Evolutionary conservation across 352 stramenopile genomes (phyloP).

Genomic region (Pythium vanterpoolii): DNA sequence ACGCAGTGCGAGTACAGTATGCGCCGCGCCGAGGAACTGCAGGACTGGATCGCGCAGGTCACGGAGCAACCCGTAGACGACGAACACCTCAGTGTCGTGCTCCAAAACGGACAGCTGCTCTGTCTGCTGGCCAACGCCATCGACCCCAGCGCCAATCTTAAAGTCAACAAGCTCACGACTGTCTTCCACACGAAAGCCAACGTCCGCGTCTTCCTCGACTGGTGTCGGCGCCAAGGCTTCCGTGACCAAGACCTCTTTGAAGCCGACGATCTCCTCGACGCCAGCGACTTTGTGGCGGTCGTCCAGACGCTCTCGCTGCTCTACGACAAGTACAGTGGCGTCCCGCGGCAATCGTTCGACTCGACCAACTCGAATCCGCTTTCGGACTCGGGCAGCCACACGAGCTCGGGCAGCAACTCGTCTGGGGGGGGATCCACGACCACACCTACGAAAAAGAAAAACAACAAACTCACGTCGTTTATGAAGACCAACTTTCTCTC

Average conservation of each 20-base stretch:
- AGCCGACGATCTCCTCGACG: conserved; percentile 73
- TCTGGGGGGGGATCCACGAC: conserved; percentile 32
- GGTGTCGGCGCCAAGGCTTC: conserved; percentile 68
- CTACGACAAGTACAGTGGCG: conserved; percentile 73
- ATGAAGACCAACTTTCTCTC: conserved; percentile 79
- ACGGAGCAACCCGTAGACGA: conserved; percentile 64
- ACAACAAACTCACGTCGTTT: conserved; percentile 75
- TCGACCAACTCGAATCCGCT: conserved; percentile 51
- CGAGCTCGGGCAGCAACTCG: conserved; percentile 55
- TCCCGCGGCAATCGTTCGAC: conserved; percentile 44
- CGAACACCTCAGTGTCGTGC: conserved; percentile 77
- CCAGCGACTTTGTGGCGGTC: conserved; percentile 55
- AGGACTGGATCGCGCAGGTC: conserved; percentile 83
- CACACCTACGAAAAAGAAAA: conserved; percentile 49
- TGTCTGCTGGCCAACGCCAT: conserved; percentile 83
- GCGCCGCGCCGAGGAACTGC: conserved; percentile 74
- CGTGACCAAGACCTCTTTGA: conserved; percentile 75
- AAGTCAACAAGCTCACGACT: conserved; percentile 87
- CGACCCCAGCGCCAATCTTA: conserved; percentile 67
- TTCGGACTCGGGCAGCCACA: conserved; percentile 66
- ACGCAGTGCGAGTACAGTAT: conserved; percentile 17
- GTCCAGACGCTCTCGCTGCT: conserved; percentile 79
- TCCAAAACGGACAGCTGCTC: conserved; percentile 84
- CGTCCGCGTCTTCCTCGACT: conserved; percentile 78
- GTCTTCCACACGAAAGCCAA: conserved; percentile 88